Evolutionary conservation across 257 asterid species (phyloP).

Genomic region (Solanum corneliomulleri): DNA sequence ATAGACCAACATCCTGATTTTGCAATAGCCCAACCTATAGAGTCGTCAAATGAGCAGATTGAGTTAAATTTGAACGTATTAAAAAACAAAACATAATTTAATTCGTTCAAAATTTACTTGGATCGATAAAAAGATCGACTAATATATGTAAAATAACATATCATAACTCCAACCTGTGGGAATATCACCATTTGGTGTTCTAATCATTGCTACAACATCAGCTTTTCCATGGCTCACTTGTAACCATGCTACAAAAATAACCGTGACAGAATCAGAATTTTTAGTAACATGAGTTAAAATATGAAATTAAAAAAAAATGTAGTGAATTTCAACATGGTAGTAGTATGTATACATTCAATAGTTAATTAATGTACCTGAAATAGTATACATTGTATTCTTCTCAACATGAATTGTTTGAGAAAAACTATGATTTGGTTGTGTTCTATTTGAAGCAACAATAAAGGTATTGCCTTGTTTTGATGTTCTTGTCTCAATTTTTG

Average conservation of each 20-base stretch:
- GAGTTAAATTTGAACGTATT: neutral
- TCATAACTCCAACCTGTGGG: neutral
- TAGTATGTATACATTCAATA: neutral
- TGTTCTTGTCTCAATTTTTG: constrained; percentile 8
- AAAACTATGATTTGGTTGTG: constrained; percentile 14
- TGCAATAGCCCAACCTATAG: neutral
- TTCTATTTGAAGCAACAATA: constrained; percentile 30
- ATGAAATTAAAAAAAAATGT: neutral
- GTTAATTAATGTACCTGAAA: constrained; percentile 37
- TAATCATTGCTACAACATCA: neutral
- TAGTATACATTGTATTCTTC: constrained; percentile 29
- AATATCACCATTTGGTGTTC: neutral
- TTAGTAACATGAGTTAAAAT: neutral
- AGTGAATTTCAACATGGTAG: neutral
- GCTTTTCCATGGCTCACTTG: neutral
- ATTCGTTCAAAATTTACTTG: too few relatives aligned
- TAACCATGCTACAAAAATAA: neutral
- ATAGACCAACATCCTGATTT: neutral
- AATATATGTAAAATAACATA: neutral
- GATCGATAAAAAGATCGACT: neutral
- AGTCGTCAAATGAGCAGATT: neutral
- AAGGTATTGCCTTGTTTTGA: constrained; percentile 35
- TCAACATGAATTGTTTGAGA: constrained; percentile 29
- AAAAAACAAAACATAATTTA: neutral
- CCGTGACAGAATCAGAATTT: neutral